Percentiles rank a stretch among this genome's conserved stretches.
phyloP scores from a whole-genome alignment of 352 stramenopile species.

The Pythium dissotocum region DNA sequence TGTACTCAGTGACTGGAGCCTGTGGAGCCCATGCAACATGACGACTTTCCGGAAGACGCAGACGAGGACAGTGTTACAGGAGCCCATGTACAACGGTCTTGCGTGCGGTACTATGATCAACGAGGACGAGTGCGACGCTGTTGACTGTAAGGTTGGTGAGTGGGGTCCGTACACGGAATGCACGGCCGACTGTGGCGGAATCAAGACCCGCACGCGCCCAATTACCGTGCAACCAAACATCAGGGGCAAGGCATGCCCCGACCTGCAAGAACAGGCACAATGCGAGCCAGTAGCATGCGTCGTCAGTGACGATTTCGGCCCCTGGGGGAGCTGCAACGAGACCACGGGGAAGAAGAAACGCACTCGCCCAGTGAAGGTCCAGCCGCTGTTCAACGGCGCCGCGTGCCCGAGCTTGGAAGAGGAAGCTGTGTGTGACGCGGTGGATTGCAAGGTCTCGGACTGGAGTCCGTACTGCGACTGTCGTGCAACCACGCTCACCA shows the following conservation, averaged over 20 bases:
- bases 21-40: constrained; percentile 49
- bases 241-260: constrained; percentile 11
- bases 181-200: constrained; percentile 29
- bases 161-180: constrained; percentile 41
- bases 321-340: constrained; percentile 28
- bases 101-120: constrained; percentile 40
- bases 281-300: constrained; percentile 14
- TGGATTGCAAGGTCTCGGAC: constrained; percentile 47
- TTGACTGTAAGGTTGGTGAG: constrained; percentile 31
- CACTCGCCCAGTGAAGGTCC: constrained; percentile 26
- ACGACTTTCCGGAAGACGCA: constrained; percentile 36
- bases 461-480: constrained; percentile 52
- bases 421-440: constrained; percentile 37
- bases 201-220: constrained; percentile 30
- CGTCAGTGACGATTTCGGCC: constrained; percentile 1
- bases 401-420: constrained; percentile 34
- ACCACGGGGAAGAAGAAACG: constrained; percentile 41
- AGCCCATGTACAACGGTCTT: constrained; percentile 40
- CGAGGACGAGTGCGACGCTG: constrained; percentile 36
- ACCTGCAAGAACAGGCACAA: neutral
- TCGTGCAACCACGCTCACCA: constrained; percentile 40
- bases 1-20: constrained; percentile 34
- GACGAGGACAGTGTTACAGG: constrained; percentile 33
- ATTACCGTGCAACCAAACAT: constrained; percentile 13
- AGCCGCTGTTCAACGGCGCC: constrained; percentile 40